Evolutionary conservation across 495 filamentous ascomycete species (phyloP).

Genomic region (Penicillium coffeae): DNA sequence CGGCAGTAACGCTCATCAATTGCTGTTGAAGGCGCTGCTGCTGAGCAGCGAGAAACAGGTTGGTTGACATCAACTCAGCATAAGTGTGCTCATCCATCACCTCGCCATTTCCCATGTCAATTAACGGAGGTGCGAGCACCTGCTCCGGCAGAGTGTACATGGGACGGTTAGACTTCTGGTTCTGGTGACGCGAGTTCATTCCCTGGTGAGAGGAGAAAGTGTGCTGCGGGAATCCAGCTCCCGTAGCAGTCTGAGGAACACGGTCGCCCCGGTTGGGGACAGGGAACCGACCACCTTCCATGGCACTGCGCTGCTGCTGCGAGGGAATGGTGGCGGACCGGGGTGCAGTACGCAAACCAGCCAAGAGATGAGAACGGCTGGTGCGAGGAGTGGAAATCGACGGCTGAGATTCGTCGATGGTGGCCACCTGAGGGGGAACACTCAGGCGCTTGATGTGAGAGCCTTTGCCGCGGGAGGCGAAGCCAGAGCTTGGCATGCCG

Average conservation of each 20-base stretch:
- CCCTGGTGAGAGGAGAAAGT: conserved; percentile 44
- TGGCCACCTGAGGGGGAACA: conserved; percentile 57
- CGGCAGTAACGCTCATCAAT: conserved; percentile 51
- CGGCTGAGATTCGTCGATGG: conserved; percentile 63
- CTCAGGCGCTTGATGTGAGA: conserved; percentile 81
- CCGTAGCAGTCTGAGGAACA: conserved; percentile 60
- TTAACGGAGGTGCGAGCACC: conserved; percentile 75
- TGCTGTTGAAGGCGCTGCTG: conserved; percentile 78
- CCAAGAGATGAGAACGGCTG: conserved; percentile 90
- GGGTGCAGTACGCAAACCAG: conserved; percentile 87
- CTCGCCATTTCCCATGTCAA: conserved; percentile 62
- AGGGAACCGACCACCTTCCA: conserved; percentile 45
- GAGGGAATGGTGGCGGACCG: conserved; percentile 77
- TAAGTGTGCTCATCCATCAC: conserved; percentile 78
- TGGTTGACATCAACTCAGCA: conserved; percentile 78
- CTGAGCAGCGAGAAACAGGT: conserved; percentile 80
- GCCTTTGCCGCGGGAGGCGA: conserved; percentile 79
- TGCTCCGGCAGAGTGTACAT: conserved; percentile 75
- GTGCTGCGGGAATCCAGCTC: conserved; percentile 53
- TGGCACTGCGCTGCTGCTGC: conserved; percentile 47
- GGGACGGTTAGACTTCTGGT: conserved; percentile 34
- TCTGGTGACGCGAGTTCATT: conserved; percentile 22
- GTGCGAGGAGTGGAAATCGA: conserved; percentile 73
- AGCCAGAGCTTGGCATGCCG: conserved; percentile 70
- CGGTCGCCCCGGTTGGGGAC: conserved; percentile 40